phyloP scores from a whole-genome alignment of 306 rosid species.

The Potentilla sterilis region DNA sequence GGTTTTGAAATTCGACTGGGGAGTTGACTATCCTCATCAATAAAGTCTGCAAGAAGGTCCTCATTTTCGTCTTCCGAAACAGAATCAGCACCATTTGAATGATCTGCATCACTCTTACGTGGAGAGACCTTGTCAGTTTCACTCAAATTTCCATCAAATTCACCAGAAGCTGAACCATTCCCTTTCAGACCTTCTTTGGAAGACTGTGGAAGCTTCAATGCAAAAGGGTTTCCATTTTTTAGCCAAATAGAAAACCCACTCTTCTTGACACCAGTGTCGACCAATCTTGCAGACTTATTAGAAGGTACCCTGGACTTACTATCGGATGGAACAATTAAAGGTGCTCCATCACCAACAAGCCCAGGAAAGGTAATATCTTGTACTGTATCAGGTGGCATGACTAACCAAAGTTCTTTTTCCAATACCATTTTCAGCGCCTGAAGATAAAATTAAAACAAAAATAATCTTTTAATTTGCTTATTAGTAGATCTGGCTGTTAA shows the following conservation, averaged over 20 bases:
- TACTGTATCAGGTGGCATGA: constrained; percentile 74
- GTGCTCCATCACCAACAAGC: constrained; percentile 96
- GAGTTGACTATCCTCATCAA: constrained; percentile 98
- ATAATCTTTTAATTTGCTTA: neutral
- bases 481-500: neutral
- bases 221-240: constrained; percentile 79
- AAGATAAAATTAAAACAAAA: constrained; percentile 11
- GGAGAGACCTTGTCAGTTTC: constrained; percentile 57
- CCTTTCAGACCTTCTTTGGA: constrained; percentile 54
- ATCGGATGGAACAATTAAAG: constrained; percentile 60
- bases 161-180: constrained; percentile 56
- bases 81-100: constrained; percentile 58
- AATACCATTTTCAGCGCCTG: constrained; percentile 97
- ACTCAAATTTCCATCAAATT: constrained; percentile 53
- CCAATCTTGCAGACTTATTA: constrained; percentile 44
- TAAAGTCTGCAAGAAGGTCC: constrained; percentile 99
- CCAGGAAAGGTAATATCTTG: constrained; percentile 93
- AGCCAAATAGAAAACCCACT: constrained; percentile 80
- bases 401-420: constrained; percentile 85
- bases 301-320: constrained; percentile 52
- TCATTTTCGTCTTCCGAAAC: constrained; percentile 83
- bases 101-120: constrained; percentile 40
- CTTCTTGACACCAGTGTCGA: constrained; percentile 44
- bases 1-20: constrained; percentile 85
- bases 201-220: constrained; percentile 44